Conservation (phyloP, 2,329 filamentous ascomycete genomes). For the Beauveria pseudobassiana region DNA sequence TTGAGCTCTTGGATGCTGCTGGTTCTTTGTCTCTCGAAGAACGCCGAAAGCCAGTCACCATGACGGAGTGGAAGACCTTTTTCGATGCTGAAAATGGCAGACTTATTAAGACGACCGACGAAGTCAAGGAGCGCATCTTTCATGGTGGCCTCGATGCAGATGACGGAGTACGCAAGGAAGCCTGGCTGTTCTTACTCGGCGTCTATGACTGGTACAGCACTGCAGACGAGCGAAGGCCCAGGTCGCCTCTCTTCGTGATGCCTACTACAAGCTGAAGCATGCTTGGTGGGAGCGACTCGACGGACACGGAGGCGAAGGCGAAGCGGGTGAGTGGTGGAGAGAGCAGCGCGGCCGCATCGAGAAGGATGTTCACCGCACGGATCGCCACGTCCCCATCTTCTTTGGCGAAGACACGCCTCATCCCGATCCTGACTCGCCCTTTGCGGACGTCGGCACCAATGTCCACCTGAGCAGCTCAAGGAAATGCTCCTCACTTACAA, state of each 20-base stretch:
- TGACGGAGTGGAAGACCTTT: conserved; percentile 85
- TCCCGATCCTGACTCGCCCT: conserved; percentile 91
- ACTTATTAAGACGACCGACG: conserved; percentile 73
- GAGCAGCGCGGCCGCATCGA: conserved; percentile 93
- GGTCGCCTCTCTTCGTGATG: conserved; percentile 78
- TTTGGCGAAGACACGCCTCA: conserved; percentile 94
- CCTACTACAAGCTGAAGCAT: conserved; percentile 89
- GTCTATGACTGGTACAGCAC: conserved; percentile 93
- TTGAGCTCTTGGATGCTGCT: conserved; percentile 83
- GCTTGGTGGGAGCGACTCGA: conserved; percentile 94
- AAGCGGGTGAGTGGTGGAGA: conserved; percentile 91
- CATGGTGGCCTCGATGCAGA: conserved; percentile 85
- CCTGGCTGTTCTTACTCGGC: conserved; percentile 89
- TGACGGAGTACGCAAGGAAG: conserved; percentile 90
- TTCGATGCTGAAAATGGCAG: conserved; percentile 72
- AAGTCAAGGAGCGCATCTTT: conserved; percentile 96
- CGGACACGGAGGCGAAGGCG: conserved; percentile 69
- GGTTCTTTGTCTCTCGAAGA: conserved; percentile 69
- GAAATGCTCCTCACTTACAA: conserved; percentile 99
- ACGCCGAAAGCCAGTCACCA: conserved; percentile 64
- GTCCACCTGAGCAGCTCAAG: conserved; percentile 97
- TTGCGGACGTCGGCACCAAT: conserved; percentile 87
- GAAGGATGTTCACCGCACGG: conserved; percentile 96
- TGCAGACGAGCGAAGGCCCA: conserved; percentile 72
- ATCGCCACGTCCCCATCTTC: conserved; percentile 91